Conservation (phyloP, 164 flowering plant genomes). For the Vitis labrusca region DNA sequence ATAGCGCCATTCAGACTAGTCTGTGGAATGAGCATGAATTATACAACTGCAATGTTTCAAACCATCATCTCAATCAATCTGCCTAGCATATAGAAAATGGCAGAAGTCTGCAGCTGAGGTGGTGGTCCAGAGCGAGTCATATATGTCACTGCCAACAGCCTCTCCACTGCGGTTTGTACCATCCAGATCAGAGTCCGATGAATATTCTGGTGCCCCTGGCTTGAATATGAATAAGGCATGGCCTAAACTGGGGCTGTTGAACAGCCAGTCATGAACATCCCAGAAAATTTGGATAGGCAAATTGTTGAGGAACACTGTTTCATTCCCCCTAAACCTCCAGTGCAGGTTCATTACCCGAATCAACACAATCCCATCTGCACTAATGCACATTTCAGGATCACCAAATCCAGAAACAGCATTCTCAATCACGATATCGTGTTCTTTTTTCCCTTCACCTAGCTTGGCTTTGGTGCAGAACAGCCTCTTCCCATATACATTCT, state of each 20-base stretch:
- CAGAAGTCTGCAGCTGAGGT: conserved; percentile 32
- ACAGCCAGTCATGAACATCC: conserved; percentile 82
- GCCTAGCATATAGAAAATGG: conserved; percentile 69
- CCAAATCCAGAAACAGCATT: conserved; percentile 9
- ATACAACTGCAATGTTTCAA: too few species aligned
- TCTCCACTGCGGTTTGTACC: background rate
- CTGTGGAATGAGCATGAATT: too few species aligned
- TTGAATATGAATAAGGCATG: conserved; percentile 66
- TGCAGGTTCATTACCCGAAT: conserved; percentile 54
- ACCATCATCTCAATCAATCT: conserved; percentile 31
- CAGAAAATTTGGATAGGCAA: conserved; percentile 55
- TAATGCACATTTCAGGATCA: conserved; percentile 80
- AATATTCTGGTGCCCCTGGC: conserved; percentile 27
- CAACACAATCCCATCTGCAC: conserved; percentile 53
- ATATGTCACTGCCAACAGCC: conserved; percentile 15
- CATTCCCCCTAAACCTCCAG: conserved; percentile 78
- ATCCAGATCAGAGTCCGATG: conserved; percentile 10
- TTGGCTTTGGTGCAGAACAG: conserved; percentile 17
- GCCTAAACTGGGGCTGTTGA: conserved; percentile 34
- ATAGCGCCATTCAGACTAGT: background rate
- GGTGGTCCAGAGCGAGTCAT: conserved; percentile 8
- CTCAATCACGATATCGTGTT: conserved; percentile 26
- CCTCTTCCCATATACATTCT: conserved; percentile 22
- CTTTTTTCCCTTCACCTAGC: background rate
- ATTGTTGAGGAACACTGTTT: conserved; percentile 42